Conservation (phyloP, 192 early-diverging fungal genomes). For the Spinellus fusiger region DNA sequence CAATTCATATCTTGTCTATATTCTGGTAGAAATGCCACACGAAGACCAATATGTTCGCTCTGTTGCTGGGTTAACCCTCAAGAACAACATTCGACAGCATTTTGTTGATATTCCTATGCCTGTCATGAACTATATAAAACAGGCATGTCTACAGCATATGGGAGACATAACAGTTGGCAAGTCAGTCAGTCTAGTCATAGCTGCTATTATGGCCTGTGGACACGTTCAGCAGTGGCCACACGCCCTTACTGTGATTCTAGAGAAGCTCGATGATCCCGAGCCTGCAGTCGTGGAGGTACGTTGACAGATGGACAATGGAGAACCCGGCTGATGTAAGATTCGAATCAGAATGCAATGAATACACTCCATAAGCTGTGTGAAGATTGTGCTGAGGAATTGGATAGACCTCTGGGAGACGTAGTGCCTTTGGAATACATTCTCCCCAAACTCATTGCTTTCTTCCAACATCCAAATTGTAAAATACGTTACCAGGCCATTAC, state of each 20-base stretch:
- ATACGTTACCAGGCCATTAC: conserved; percentile 80
- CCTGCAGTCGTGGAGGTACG: conserved; percentile 72
- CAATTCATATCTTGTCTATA: conserved; percentile 87
- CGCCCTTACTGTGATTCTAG: conserved; percentile 70
- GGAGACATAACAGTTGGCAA: conserved; percentile 74
- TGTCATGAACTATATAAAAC: conserved; percentile 37
- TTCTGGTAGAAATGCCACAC: conserved; percentile 70
- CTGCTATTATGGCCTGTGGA: conserved; percentile 72
- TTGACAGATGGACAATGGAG: neutral
- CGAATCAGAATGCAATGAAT: conserved; percentile 67
- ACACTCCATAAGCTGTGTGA: conserved; percentile 95
- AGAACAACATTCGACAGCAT: conserved; percentile 72
- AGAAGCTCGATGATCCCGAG: conserved; percentile 66
- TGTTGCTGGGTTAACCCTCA: conserved; percentile 82
- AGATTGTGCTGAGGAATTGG: conserved; percentile 78
- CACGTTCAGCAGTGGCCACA: conserved; percentile 79
- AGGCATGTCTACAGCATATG: conserved; percentile 35
- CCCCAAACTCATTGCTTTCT: conserved; percentile 81
- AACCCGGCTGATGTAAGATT: neutral
- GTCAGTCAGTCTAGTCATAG: conserved; percentile 84
- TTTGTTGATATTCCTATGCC: conserved; percentile 49
- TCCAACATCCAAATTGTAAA: conserved; percentile 67
- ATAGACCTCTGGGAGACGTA: conserved; percentile 65
- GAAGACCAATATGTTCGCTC: conserved; percentile 70
- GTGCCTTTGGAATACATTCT: conserved; percentile 80